Evolutionary conservation across 306 rosid genomes (phyloP).

Genomic region (Hippophae gyantsensis): DNA sequence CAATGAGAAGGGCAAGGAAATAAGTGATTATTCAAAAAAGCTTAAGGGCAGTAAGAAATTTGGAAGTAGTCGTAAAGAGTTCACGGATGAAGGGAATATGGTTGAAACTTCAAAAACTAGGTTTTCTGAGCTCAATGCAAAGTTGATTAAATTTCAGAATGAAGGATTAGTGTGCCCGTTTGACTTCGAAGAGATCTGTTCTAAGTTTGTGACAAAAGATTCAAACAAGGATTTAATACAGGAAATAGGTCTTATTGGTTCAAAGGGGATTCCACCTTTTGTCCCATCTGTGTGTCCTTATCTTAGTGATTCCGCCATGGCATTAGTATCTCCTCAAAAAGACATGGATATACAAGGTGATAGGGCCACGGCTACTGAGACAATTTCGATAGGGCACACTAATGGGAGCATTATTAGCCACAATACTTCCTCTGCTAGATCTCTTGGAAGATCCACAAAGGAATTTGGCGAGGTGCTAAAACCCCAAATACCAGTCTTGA

Average conservation of each 20-base stretch:
- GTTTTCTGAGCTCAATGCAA: constrained; percentile 42
- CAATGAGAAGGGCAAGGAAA: constrained; percentile 47
- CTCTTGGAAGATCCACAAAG: constrained; percentile 29
- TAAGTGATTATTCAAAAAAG: constrained; percentile 36
- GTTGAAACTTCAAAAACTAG: constrained; percentile 27
- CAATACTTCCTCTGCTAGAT: constrained; percentile 25
- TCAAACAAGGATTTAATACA: constrained; percentile 57
- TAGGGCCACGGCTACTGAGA: constrained; percentile 23
- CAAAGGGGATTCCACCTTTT: constrained; percentile 59
- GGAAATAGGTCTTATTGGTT: constrained; percentile 80
- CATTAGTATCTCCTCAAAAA: constrained; percentile 30
- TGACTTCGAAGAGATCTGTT: constrained; percentile 60
- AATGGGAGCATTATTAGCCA: constrained; percentile 25
- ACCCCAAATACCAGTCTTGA: constrained; percentile 26
- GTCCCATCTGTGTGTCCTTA: constrained; percentile 42
- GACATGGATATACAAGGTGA: constrained; percentile 9
- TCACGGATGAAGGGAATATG: constrained; percentile 33
- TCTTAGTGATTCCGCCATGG: constrained; percentile 37
- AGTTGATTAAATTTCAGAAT: constrained; percentile 60
- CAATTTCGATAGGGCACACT: constrained; percentile 30
- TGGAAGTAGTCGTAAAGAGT: constrained; percentile 36
- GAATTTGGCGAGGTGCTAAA: constrained; percentile 27
- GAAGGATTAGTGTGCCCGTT: constrained; percentile 61
- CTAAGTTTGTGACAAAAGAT: constrained; percentile 64
- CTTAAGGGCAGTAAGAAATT: constrained; percentile 45